phyloP scores from a whole-genome alignment of 1,284 basidiomycete species.

The Cystobasidium slooffiae region DNA sequence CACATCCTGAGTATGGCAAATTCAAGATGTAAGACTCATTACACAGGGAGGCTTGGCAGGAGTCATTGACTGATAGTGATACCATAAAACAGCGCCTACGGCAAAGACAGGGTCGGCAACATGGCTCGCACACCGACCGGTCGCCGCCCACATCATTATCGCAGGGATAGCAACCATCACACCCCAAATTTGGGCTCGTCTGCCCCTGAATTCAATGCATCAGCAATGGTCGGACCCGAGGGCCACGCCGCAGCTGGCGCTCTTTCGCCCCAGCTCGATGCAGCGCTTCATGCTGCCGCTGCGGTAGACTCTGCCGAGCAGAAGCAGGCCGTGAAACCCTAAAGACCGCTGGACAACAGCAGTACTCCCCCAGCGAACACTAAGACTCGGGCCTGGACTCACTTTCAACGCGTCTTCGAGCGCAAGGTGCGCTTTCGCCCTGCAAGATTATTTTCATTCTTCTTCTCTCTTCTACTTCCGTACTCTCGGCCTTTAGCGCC shows the following conservation, averaged over 20 bases:
- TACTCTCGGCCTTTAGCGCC: neutral
- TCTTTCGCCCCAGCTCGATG: constrained; percentile 32
- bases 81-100: constrained; percentile 65
- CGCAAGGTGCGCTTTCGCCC: no score
- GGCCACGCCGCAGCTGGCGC: neutral
- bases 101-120: constrained; percentile 92
- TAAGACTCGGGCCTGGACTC: no score
- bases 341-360: neutral
- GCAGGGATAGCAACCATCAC: constrained; percentile 4
- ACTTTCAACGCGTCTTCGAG: no score
- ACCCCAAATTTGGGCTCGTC: neutral
- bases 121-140: constrained; percentile 43
- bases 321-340: constrained; percentile 1
- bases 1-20: constrained; percentile 54
- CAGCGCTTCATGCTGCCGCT: constrained; percentile 27
- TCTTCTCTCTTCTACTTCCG: neutral
- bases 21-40: constrained; percentile 49
- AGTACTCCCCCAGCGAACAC: no score
- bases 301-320: constrained; percentile 33
- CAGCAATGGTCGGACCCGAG: constrained; percentile 2
- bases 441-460: neutral
- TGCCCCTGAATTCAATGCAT: neutral
- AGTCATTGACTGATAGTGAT: no score
- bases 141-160: constrained; percentile 11
- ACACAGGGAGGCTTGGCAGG: neutral